phyloP scores from a whole-genome alignment of 345 rosid species.

The Eutrema yunnanense region DNA sequence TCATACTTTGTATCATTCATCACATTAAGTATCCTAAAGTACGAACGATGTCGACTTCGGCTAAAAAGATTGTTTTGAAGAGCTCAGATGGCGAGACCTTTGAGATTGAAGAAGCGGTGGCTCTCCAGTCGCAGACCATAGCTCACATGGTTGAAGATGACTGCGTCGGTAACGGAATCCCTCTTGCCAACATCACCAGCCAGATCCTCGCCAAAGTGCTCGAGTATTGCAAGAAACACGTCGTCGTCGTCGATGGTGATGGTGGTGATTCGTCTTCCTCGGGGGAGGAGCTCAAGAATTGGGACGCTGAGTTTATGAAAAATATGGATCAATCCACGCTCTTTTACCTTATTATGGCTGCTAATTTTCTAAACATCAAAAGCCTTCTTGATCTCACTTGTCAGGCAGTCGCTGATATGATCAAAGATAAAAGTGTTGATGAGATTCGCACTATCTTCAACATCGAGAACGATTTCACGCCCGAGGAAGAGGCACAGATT shows the following conservation, averaged over 20 bases:
- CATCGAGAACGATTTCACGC: background rate
- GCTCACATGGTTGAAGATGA: background rate
- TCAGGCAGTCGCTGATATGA: background rate
- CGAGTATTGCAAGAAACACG: background rate
- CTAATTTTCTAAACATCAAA: background rate
- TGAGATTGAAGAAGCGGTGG: conserved; percentile 1
- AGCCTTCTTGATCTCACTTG: background rate
- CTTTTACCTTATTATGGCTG: background rate
- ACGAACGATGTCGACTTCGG: no score
- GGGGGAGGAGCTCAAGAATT: background rate
- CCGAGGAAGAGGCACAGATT: background rate
- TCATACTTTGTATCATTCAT: no score
- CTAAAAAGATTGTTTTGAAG: no score
- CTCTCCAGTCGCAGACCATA: background rate
- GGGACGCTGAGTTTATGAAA: background rate
- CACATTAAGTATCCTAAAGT: no score
- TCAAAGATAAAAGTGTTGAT: background rate
- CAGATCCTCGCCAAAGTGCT: background rate
- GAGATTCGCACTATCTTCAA: background rate
- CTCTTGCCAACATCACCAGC: background rate
- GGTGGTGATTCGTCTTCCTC: background rate
- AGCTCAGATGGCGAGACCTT: background rate
- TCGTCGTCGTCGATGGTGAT: background rate
- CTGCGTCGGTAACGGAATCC: background rate
- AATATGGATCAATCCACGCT: background rate